Conservation (phyloP, 495 filamentous ascomycete genomes). For the Tuber brumale region DNA sequence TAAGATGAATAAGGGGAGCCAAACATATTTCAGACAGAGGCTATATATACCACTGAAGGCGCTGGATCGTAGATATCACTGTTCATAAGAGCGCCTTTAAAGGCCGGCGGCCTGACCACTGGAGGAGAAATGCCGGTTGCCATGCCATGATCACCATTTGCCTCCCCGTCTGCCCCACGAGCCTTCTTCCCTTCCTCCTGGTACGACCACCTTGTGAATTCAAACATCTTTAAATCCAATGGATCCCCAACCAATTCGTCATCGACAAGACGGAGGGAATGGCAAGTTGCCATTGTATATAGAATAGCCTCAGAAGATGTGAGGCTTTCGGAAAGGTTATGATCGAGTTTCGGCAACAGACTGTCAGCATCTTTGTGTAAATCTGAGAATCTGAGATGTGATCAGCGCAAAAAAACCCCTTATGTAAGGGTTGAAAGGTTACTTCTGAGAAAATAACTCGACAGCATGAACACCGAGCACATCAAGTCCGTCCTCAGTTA, state of each 20-base stretch:
- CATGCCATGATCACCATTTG: conserved; percentile 47
- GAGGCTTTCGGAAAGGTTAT: conserved; percentile 54
- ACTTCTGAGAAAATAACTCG: conserved; percentile 42
- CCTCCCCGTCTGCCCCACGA: conserved; percentile 32
- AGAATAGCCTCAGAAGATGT: conserved; percentile 63
- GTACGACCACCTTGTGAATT: conserved; percentile 90
- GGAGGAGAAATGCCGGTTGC: conserved; percentile 63
- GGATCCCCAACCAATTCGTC: conserved; percentile 87
- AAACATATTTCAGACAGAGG: background rate
- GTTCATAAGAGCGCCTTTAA: background rate
- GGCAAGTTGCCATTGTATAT: conserved; percentile 96
- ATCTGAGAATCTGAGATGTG: conserved; percentile 52
- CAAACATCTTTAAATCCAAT: conserved; percentile 97
- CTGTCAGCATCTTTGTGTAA: conserved; percentile 52
- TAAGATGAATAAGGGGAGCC: conserved; percentile 13
- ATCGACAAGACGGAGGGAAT: conserved; percentile 81
- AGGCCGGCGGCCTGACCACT: conserved; percentile 67
- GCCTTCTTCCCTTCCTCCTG: conserved; percentile 69
- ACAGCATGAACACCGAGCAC: conserved; percentile 81
- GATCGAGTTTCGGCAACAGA: conserved; percentile 52
- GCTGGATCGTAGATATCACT: conserved; percentile 20
- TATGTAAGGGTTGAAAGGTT: background rate
- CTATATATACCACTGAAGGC: conserved; percentile 15
- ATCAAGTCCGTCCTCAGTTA: conserved; percentile 96
- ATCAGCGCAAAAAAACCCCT: conserved; percentile 19